A percentile compares a stretch with the other conserved stretches of the same genome.
These are phyloP conservation scores for Verticillium nonalfalfae DNA, from an alignment of 2,329 filamentous ascomycete genomes.

Conservation along the genomic window DNA sequence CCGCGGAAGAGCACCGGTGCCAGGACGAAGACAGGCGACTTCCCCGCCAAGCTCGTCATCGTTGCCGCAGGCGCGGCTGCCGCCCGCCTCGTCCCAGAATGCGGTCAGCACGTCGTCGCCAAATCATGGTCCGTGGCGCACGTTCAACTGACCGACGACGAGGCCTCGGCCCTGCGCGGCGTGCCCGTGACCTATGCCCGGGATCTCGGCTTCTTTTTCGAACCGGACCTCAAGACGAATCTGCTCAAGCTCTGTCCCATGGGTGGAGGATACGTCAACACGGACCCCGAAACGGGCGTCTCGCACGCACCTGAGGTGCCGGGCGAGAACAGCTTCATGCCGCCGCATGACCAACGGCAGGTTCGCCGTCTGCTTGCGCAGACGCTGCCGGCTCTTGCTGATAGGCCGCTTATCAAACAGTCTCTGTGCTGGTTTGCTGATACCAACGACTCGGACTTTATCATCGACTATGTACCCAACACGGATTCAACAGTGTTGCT, in stretches of 20 bases:
- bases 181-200: constrained; percentile 56
- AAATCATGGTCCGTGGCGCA: constrained; percentile 56
- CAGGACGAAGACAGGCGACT: constrained; percentile 1
- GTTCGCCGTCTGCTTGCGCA: constrained; percentile 43
- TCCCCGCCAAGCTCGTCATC: constrained; percentile 31
- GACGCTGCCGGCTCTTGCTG: constrained; percentile 44
- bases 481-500: constrained; percentile 36
- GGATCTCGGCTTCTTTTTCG: constrained; percentile 60
- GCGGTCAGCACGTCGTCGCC: constrained; percentile 44
- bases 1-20: neutral
- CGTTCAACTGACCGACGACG: constrained; percentile 47
- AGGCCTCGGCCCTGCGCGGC: constrained; percentile 45
- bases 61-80: constrained; percentile 45
- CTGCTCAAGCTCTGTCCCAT: constrained; percentile 55
- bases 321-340: constrained; percentile 40
- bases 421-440: constrained; percentile 61
- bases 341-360: constrained; percentile 43
- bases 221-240: constrained; percentile 52
- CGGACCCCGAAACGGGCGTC: constrained; percentile 18
- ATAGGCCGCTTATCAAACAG: constrained; percentile 49
- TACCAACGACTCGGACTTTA: constrained; percentile 51
- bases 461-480: constrained; percentile 53
- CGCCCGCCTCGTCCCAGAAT: constrained; percentile 37
- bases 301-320: constrained; percentile 28
- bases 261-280: constrained; percentile 50